Evolutionary conservation across 306 rosid genomes (phyloP).

Genomic region (Abrus pulchellus): DNA sequence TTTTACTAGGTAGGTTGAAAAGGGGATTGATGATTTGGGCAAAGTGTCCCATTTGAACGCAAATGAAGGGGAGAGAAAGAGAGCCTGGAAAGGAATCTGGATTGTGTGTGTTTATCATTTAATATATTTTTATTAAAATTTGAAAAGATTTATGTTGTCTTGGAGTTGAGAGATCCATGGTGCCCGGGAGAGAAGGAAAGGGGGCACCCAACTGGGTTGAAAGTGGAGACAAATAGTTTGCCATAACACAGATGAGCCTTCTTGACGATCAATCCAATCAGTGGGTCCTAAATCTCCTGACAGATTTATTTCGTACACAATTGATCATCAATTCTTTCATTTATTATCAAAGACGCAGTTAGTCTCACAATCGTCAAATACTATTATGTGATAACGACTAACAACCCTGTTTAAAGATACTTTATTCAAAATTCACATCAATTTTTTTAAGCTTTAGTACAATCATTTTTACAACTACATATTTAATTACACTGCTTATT

Average conservation of each 20-base stretch:
- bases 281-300: slow-evolving; percentile 62
- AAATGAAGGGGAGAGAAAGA: background rate
- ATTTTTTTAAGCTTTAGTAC: too few relatives aligned
- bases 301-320: slow-evolving; percentile 47
- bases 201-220: background rate
- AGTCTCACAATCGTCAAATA: background rate
- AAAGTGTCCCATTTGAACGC: background rate
- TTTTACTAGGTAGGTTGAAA: background rate
- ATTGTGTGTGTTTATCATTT: too few relatives aligned
- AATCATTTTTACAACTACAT: too few relatives aligned
- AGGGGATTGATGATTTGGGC: background rate
- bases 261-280: slow-evolving; percentile 53
- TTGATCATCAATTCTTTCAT: slow-evolving; percentile 32
- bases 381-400: too few relatives aligned
- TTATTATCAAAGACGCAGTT: background rate
- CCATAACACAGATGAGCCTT: slow-evolving; percentile 23
- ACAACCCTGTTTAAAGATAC: too few relatives aligned
- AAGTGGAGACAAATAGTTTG: slow-evolving; percentile 33
- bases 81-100: too few relatives aligned
- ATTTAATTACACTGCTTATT: too few relatives aligned
- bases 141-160: too few relatives aligned
- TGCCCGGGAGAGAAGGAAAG: background rate
- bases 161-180: background rate
- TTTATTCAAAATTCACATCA: too few relatives aligned
- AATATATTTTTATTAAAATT: too few relatives aligned